Percentiles rank a stretch among this genome's conserved stretches.
Conservation (phyloP, 2,329 filamentous ascomycete genomes). For the Neocatenulostroma microsporum region DNA sequence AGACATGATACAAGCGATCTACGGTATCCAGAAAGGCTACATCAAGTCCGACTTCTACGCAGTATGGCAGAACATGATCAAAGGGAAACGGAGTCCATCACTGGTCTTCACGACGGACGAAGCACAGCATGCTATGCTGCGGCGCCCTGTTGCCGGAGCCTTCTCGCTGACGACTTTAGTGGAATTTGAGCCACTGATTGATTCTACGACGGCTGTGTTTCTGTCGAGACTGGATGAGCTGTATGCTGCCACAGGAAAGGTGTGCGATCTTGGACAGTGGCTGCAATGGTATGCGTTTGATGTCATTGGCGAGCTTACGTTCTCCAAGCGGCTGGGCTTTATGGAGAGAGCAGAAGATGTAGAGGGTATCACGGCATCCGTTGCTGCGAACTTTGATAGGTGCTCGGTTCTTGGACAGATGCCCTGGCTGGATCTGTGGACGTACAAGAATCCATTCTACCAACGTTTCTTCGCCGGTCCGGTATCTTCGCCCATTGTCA, state of each 20-base stretch:
- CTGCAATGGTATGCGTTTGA: slow-evolving; percentile 74
- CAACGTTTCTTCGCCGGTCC: slow-evolving; percentile 17
- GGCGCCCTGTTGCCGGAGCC: slow-evolving; percentile 16
- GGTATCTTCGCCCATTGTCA: slow-evolving; percentile 16
- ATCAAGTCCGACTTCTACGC: slow-evolving; percentile 15
- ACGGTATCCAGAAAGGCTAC: slow-evolving; percentile 41
- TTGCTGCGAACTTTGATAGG: slow-evolving; percentile 20
- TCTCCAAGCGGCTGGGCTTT: slow-evolving; percentile 17
- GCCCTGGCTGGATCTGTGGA: slow-evolving; percentile 22
- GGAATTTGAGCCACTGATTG: slow-evolving; percentile 70
- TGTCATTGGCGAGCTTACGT: slow-evolving; percentile 51
- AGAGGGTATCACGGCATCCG: slow-evolving; percentile 18
- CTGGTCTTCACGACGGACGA: slow-evolving; percentile 24
- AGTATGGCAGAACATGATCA: slow-evolving; percentile 19
- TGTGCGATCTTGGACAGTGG: slow-evolving; percentile 61
- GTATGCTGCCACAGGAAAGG: slow-evolving; percentile 32
- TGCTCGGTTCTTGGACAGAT: slow-evolving; percentile 23
- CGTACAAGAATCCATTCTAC: slow-evolving; percentile 20
- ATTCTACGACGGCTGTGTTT: slow-evolving; percentile 63
- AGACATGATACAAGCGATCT: slow-evolving; percentile 48
- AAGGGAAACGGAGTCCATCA: slow-evolving; percentile 17
- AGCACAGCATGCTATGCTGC: slow-evolving; percentile 21
- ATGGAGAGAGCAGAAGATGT: slow-evolving; percentile 14
- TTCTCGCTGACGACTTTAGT: slow-evolving; percentile 56
- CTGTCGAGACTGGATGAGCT: slow-evolving; percentile 19